A percentile compares a stretch with the other conserved stretches of the same genome.
phyloP scores from a whole-genome alignment of 164 flowering plant genomes.

The Macadamia tetraphylla region DNA sequence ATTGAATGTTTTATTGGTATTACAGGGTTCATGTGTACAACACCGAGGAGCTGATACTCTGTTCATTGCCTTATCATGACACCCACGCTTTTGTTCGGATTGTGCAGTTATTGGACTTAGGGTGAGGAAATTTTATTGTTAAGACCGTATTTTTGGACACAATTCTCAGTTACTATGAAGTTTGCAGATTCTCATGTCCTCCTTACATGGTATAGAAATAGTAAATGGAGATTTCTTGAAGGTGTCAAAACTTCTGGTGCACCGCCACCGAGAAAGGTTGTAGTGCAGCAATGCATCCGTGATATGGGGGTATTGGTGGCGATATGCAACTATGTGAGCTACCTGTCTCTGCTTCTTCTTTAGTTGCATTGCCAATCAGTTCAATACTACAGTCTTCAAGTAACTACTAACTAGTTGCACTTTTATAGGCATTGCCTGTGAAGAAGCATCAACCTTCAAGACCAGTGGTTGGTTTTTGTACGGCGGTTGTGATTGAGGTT shows the following conservation, averaged over 20 bases:
- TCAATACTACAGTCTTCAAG: background rate
- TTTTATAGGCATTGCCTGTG: slow-evolving; percentile 49
- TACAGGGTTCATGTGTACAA: slow-evolving; percentile 79
- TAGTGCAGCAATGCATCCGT: slow-evolving; percentile 82
- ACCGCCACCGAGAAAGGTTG: slow-evolving; percentile 74
- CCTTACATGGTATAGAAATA: slow-evolving; percentile 42
- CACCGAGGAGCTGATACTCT: slow-evolving; percentile 65
- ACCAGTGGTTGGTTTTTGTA: slow-evolving; percentile 56
- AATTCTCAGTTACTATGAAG: background rate
- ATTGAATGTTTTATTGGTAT: slow-evolving; percentile 1
- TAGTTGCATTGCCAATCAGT: background rate
- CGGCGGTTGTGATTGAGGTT: slow-evolving; percentile 69
- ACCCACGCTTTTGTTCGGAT: slow-evolving; percentile 79
- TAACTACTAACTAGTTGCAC: background rate
- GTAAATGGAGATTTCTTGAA: slow-evolving; percentile 80
- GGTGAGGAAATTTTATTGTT: slow-evolving; percentile 36
- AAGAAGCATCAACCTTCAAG: slow-evolving; percentile 59
- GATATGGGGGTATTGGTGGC: slow-evolving; percentile 73
- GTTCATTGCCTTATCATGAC: slow-evolving; percentile 87
- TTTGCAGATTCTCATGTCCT: background rate
- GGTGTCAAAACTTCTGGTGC: slow-evolving; percentile 87
- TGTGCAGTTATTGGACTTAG: slow-evolving; percentile 56
- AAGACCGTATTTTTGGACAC: background rate
- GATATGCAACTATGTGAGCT: slow-evolving; percentile 68
- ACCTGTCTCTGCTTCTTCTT: background rate